Percentiles rank a stretch among this genome's conserved stretches.
Conservation (phyloP, 805 yeast species). For the Saturnispora diversa region DNA sequence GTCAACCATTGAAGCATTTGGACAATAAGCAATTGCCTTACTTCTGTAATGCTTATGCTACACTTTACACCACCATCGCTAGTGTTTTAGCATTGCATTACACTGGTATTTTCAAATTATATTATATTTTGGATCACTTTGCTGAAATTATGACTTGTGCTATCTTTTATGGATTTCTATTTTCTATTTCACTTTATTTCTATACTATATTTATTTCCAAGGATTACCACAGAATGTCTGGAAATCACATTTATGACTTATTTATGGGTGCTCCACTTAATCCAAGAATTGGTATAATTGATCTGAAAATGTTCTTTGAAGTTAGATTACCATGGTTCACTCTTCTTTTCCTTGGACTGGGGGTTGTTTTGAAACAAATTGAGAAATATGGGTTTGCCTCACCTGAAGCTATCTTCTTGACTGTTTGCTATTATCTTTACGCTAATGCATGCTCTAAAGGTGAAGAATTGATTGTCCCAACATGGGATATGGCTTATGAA, state of each 20-base stretch:
- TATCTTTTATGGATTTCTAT: conserved; percentile 64
- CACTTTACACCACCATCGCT: conserved; percentile 64
- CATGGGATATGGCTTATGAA: conserved; percentile 99
- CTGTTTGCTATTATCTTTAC: conserved; percentile 86
- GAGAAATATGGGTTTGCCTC: conserved; percentile 74
- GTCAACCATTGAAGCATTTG: conserved; percentile 83
- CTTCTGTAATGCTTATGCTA: conserved; percentile 84
- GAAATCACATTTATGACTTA: conserved; percentile 80
- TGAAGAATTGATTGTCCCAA: conserved; percentile 93
- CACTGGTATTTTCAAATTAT: conserved; percentile 65
- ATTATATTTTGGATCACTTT: conserved; percentile 69
- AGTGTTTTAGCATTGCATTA: conserved; percentile 58
- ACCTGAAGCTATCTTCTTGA: conserved; percentile 63
- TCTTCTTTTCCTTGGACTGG: conserved; percentile 65
- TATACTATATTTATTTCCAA: conserved; percentile 56
- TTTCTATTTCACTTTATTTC: conserved; percentile 63
- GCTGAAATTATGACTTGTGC: conserved; percentile 93
- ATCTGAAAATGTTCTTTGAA: conserved; percentile 94
- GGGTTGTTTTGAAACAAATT: conserved; percentile 68
- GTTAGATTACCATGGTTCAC: conserved; percentile 97
- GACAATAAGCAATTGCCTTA: conserved; percentile 78
- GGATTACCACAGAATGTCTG: conserved; percentile 87
- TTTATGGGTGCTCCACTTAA: conserved; percentile 98
- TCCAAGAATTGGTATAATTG: conserved; percentile 89
- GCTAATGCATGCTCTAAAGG: conserved; percentile 98